These are phyloP conservation scores for Amyloporia xantha DNA, from an alignment of 768 basidiomycete genomes.

Conservation along the genomic window DNA sequence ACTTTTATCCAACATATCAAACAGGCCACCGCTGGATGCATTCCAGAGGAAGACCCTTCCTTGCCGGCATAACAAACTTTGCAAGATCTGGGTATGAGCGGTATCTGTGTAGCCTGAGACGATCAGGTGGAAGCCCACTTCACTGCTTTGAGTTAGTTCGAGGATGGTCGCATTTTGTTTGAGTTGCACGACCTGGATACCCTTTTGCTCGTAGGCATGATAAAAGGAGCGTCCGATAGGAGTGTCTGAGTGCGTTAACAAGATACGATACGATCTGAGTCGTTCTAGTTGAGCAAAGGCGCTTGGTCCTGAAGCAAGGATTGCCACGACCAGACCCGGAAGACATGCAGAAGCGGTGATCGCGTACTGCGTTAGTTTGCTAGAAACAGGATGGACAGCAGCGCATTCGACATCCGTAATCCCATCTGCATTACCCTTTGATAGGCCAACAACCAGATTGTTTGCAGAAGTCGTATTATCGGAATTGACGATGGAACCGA, in stretches of 20 bases:
- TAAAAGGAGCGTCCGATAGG: background rate
- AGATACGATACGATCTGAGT: background rate
- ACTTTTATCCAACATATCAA: background rate
- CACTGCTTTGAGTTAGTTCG: background rate
- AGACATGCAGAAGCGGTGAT: background rate
- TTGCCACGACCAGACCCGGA: background rate
- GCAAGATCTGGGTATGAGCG: background rate
- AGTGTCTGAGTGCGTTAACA: conserved; percentile 2
- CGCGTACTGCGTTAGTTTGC: background rate
- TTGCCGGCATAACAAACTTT: background rate
- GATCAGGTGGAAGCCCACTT: conserved; percentile 4
- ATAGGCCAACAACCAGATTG: no score
- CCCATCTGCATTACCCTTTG: no score
- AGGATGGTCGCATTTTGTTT: background rate
- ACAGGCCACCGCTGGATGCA: conserved; percentile 4
- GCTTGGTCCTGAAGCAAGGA: background rate
- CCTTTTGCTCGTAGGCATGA: background rate
- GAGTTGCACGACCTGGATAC: background rate
- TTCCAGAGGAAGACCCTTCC: conserved; percentile 13
- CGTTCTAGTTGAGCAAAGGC: background rate
- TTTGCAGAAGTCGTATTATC: no score
- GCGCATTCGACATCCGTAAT: no score
- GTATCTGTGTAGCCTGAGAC: conserved; percentile 4
- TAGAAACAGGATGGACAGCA: background rate
- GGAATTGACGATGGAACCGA: no score